A percentile compares a stretch with the other conserved stretches of the same genome.
These are phyloP conservation scores for Pulveroboletus sp. DNA, from an alignment of 768 basidiomycete genomes.

Conservation along the genomic window DNA sequence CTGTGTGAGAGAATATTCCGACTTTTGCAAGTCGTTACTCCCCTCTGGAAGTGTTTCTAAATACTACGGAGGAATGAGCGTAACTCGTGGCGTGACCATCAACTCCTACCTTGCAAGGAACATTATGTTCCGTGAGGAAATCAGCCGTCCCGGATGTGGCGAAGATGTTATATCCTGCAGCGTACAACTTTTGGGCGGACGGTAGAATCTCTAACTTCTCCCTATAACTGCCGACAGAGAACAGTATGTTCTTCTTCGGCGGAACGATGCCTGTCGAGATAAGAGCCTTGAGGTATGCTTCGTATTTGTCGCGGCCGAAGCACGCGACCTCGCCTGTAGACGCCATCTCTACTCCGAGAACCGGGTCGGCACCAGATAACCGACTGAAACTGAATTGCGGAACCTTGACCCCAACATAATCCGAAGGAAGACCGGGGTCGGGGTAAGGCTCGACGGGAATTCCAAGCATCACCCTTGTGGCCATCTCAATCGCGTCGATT, in stretches of 20 bases:
- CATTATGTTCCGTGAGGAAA: conserved; percentile 94
- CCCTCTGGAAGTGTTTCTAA: conserved; percentile 82
- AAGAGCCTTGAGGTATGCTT: conserved; percentile 95
- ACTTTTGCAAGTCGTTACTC: conserved; percentile 78
- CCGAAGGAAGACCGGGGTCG: conserved; percentile 75
- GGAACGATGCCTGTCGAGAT: conserved; percentile 93
- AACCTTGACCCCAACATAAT: conserved; percentile 98
- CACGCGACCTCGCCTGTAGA: conserved; percentile 99
- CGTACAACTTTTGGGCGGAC: conserved; percentile 90
- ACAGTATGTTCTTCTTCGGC: conserved; percentile 96
- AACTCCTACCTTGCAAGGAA: conserved; percentile 81
- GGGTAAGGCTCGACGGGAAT: conserved; percentile 89
- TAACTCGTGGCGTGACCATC: not conserved
- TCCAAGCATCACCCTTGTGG: conserved; percentile 97
- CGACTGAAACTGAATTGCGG: conserved; percentile 99
- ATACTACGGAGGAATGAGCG: conserved; percentile 48
- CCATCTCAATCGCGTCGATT: conserved; percentile 97
- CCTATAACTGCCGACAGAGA: conserved; percentile 94
- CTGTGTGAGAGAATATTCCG: conserved; percentile 95
- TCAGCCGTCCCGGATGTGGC: conserved; percentile 97
- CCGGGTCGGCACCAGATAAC: conserved; percentile 93
- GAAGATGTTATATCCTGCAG: conserved; percentile 92
- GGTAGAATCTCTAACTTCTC: conserved; percentile 97
- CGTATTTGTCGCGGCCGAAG: conserved; percentile 96
- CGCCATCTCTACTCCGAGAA: conserved; percentile 99